Evolutionary conservation across 1,139 yeast species (phyloP), one percentile per base, ranked within the genome.

Genomic region (Petasospora fabianii): DNA sequence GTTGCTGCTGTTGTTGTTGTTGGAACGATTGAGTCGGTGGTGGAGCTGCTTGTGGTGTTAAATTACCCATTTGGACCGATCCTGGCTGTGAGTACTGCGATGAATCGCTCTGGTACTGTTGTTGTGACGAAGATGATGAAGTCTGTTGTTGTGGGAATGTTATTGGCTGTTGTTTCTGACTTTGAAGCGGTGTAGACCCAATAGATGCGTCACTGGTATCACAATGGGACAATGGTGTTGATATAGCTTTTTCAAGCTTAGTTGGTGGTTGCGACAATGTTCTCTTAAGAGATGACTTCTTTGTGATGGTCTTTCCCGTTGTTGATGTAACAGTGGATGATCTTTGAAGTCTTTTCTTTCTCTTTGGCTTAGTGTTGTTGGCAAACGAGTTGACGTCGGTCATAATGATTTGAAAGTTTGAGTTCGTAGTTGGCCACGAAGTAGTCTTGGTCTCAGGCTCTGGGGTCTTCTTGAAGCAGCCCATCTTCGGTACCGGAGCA

Each of bases 381-480:
- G 54, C 43, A 34, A 52, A 54, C 2, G 55, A 39, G 27, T 47
- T 48, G 3, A 49, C 54, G 33, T 54, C 56, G 0, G 58, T 48
- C 53, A 54, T 53, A 9, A 54, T 53, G 19, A 54, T 50, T 31
- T 54, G 58, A 32, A 53, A 48, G 30, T 48, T 53, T 2, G 51
- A 41, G 12, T 34, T 31, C 7, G 30, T 18, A 13, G 32, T 32
- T 6, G 21, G 11, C 15, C 19, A 32, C 29, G 17, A n/a, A 13
- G 21, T 42, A 6, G 20, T 34, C 37, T 12, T 33, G 28, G 17
- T 29, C 22, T 24, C 41, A 8, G 22, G 30, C 19, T 38, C 43
- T 24, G 36, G 32, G 13, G 32, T 34, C 39, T 38, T 42, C 36
- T 32, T 39, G 36, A 36, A 54, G 41, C 41, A 36, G 2, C 46